Evolutionary conservation across 257 asterid genomes (phyloP), one percentile per base, ranked within the genome.

Genomic region (Solanum ossicruentum): DNA sequence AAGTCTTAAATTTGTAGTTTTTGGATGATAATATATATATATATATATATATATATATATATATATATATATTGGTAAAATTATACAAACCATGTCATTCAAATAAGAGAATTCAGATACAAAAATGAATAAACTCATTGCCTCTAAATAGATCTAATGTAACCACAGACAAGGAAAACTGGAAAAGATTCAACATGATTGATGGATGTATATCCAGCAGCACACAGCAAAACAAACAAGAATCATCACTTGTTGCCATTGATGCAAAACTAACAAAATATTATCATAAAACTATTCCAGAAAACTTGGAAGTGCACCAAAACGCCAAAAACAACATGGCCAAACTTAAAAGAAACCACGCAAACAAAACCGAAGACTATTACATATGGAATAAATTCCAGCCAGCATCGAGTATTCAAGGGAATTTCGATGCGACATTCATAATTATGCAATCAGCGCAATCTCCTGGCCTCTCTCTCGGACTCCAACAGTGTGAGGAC

Each of bases 401-500:
- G 58, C 18, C 43, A 73, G 16, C 47, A 12, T 67, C 41, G 47
- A 73, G 60, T 47, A 49, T 10, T 49, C 18, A 15, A 26, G 47
- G 13, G 43, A n/a, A 51, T 23, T 51, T 23, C 2, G 0, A 75
- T 23, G 56, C 8, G 45, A 5, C 23, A 13, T 23, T 23, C 45
- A 51, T 23, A 23, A 49, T 23, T 23, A 75, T 12, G 60, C 12
- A 13, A 23, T 87, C 93, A 88, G 12, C 87, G 87, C 84, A 84
- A 49, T 86, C 91, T 84, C 86, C 91, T 85, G 9, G 89, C 89
- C 80, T 88, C 91, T 45, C 91, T 88, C 87, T 86, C 91, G 3
- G 89, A 88, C 79, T 86, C 91, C 8, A 88, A 86, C 85, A 88
- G 63, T 7, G 91, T 86, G n/a, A 88, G 89, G 61, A 86, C 58